Percentiles rank a stretch among this genome's conserved stretches.
These are phyloP conservation scores for Pistacia integerrima DNA, from an alignment of 345 rosid genomes.

Conservation along the genomic window DNA sequence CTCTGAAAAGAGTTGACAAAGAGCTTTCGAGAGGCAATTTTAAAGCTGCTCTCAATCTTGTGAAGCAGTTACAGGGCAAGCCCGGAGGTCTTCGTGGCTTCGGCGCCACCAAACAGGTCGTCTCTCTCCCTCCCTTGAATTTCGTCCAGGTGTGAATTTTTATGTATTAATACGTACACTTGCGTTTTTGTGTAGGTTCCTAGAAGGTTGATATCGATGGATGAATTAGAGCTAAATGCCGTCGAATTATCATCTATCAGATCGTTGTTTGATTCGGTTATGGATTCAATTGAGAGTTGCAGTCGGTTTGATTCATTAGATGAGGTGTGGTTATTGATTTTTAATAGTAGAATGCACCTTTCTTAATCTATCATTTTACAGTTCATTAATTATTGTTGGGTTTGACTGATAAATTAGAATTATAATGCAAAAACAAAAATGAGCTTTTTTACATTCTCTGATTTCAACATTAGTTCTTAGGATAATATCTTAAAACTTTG, in stretches of 20 bases:
- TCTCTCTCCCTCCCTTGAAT: background rate
- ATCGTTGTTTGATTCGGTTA: slow-evolving; percentile 39
- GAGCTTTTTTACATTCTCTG: too few relatives aligned
- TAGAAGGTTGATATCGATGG: slow-evolving; percentile 30
- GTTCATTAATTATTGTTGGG: background rate
- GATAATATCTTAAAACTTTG: too few relatives aligned
- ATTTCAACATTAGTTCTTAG: too few relatives aligned
- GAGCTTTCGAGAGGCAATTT: slow-evolving; percentile 48
- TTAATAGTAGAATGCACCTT: background rate
- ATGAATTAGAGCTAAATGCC: slow-evolving; percentile 32
- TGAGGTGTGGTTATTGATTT: slow-evolving; percentile 13
- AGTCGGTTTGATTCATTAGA: slow-evolving; percentile 31
- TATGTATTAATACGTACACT: background rate
- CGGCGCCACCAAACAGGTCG: slow-evolving; percentile 52
- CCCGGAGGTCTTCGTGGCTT: slow-evolving; percentile 49
- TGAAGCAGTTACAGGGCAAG: slow-evolving; percentile 48
- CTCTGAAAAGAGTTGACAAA: slow-evolving; percentile 44
- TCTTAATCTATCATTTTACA: background rate
- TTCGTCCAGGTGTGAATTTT: background rate
- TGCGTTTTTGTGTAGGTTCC: slow-evolving; percentile 38
- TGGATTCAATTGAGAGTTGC: slow-evolving; percentile 30
- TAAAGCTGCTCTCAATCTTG: slow-evolving; percentile 41
- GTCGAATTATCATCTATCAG: slow-evolving; percentile 24
- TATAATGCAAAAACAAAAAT: too few relatives aligned
- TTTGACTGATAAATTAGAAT: background rate